Conservation (phyloP, 768 basidiomycete species). For the Neoboletus subvelutipes region DNA sequence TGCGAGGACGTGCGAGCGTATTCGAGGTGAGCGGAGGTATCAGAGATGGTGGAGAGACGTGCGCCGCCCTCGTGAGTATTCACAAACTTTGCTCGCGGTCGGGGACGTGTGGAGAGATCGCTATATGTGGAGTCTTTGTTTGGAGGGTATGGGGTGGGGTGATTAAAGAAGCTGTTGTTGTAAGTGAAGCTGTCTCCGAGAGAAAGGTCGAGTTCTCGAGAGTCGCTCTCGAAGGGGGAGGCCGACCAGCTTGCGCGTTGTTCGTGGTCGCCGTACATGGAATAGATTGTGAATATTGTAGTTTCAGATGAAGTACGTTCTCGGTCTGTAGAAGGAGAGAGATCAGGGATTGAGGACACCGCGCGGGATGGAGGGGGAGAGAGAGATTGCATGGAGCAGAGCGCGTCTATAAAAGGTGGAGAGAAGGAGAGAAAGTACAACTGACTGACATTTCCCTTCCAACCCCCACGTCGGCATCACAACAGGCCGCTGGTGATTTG, state of each 20-base stretch:
- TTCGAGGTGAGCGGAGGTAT: constrained; percentile 24
- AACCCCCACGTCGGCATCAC: not conserved
- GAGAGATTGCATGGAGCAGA: constrained; percentile 21
- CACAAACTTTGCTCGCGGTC: constrained; percentile 17
- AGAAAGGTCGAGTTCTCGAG: constrained; percentile 38
- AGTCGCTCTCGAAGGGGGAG: constrained; percentile 37
- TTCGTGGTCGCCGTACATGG: constrained; percentile 75
- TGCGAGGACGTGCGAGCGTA: constrained; percentile 22
- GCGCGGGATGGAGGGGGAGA: constrained; percentile 30
- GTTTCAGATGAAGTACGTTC: constrained; percentile 66
- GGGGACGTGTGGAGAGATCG: constrained; percentile 30
- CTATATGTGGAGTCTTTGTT: constrained; percentile 30
- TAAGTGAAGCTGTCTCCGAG: constrained; percentile 36
- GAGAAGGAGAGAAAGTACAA: not conserved
- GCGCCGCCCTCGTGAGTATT: constrained; percentile 23
- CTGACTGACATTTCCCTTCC: not conserved
- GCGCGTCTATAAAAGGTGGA: constrained; percentile 39
- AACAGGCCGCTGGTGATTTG: not conserved
- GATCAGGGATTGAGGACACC: constrained; percentile 28
- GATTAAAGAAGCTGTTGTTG: constrained; percentile 32
- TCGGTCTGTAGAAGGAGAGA: constrained; percentile 26
- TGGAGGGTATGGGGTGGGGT: constrained; percentile 14
- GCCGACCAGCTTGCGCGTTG: constrained; percentile 48
- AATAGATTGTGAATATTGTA: constrained; percentile 81
- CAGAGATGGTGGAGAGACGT: constrained; percentile 26